These are phyloP conservation scores for Sporobolomyces phaffii DNA, from an alignment of 768 basidiomycete species.

Conservation along the genomic window DNA sequence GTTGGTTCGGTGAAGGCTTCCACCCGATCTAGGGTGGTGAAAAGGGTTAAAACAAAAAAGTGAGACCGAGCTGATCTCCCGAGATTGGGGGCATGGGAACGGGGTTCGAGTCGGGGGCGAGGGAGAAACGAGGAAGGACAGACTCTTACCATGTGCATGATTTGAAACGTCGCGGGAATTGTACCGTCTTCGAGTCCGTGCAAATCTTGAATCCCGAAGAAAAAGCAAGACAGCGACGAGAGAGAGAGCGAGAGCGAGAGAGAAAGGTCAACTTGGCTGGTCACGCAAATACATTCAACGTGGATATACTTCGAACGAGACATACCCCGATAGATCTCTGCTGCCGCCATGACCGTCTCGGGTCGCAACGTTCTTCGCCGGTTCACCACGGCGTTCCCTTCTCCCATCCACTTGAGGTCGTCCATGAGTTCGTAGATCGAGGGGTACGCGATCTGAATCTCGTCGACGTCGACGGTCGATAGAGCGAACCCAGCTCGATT, in stretches of 20 bases:
- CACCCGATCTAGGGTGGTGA: constrained; percentile 62
- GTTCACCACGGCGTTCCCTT: constrained; percentile 82
- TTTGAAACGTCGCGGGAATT: constrained; percentile 89
- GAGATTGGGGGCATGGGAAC: not conserved
- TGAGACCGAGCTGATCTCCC: too few relatives aligned
- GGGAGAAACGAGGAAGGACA: too few relatives aligned
- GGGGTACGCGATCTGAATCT: constrained; percentile 82
- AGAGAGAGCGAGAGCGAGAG: not conserved
- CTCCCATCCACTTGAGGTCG: constrained; percentile 94
- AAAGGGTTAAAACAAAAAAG: too few relatives aligned
- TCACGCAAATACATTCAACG: too few relatives aligned
- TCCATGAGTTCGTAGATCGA: constrained; percentile 93
- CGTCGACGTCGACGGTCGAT: constrained; percentile 91
- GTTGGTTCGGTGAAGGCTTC: constrained; percentile 67
- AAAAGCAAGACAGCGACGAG: not conserved
- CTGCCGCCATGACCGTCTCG: constrained; percentile 83
- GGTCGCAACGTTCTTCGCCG: constrained; percentile 68
- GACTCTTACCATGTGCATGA: constrained; percentile 91
- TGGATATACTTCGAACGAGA: too few relatives aligned
- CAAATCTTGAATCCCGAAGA: constrained; percentile 55
- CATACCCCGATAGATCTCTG: constrained; percentile 84
- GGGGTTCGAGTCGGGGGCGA: not conserved
- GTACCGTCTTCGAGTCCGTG: constrained; percentile 77
- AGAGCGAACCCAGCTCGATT: constrained; percentile 87
- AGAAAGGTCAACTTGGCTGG: too few relatives aligned